Evolutionary conservation across 2,329 filamentous ascomycete species (phyloP).

Genomic region (Cordyceps cateniannulata): DNA sequence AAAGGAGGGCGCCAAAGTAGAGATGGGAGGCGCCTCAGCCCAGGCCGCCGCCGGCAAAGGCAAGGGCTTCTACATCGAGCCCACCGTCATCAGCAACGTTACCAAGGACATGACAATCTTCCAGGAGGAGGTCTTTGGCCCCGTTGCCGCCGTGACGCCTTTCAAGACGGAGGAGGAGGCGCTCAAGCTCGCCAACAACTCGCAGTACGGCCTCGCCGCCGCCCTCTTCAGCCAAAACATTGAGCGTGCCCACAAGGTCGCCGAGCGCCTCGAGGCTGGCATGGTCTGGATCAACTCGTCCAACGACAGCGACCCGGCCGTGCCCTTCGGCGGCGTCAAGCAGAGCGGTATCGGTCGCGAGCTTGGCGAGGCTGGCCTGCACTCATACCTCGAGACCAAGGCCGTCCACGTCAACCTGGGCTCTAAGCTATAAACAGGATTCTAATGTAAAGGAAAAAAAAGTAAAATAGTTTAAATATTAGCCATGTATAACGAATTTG

Average conservation of each 20-base stretch:
- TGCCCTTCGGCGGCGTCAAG: slow-evolving; percentile 42
- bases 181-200: slow-evolving; percentile 40
- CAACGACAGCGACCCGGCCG: slow-evolving; percentile 36
- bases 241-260: slow-evolving; percentile 39
- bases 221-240: slow-evolving; percentile 57
- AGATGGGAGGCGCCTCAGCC: slow-evolving; percentile 52
- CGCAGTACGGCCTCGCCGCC: slow-evolving; percentile 54
- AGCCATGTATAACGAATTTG: background rate
- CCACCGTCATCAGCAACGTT: slow-evolving; percentile 39
- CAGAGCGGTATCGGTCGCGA: slow-evolving; percentile 43
- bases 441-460: slow-evolving; percentile 18
- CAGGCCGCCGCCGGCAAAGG: slow-evolving; percentile 26
- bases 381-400: slow-evolving; percentile 38
- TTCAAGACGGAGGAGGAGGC: slow-evolving; percentile 39
- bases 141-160: slow-evolving; percentile 34
- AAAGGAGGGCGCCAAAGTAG: slow-evolving; percentile 61
- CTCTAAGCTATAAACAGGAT: slow-evolving; percentile 25
- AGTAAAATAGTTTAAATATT: background rate
- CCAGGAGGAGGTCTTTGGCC: slow-evolving; percentile 41
- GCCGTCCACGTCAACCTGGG: slow-evolving; percentile 39
- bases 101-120: slow-evolving; percentile 36
- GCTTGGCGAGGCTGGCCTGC: slow-evolving; percentile 38
- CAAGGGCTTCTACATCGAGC: slow-evolving; percentile 41
- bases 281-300: slow-evolving; percentile 48
- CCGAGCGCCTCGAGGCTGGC: slow-evolving; percentile 54